Percentiles rank a stretch among this genome's conserved stretches.
phyloP scores from a whole-genome alignment of 345 rosid species.

The Ailanthus altissimus region DNA sequence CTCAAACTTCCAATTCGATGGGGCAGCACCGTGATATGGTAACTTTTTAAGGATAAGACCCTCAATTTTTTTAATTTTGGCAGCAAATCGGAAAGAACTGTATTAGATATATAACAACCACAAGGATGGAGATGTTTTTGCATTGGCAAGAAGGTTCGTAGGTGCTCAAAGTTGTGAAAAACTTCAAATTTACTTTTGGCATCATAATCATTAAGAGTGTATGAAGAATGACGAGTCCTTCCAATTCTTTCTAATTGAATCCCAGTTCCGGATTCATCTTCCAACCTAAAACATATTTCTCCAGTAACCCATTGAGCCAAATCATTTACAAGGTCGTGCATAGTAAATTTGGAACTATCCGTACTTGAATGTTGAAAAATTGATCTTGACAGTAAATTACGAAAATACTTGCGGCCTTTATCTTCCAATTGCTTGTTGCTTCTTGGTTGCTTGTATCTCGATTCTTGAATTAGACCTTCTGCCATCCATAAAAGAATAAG shows the following conservation, averaged over 20 bases:
- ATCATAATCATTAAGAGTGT: background rate
- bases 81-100: background rate
- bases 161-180: background rate
- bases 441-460: background rate
- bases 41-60: background rate
- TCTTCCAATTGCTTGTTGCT: background rate
- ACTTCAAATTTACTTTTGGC: background rate
- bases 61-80: background rate
- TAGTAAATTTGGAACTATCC: too few relatives aligned
- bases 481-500: constrained; percentile 31
- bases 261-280: background rate
- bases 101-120: background rate
- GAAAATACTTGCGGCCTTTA: background rate
- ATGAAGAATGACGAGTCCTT: constrained; percentile 3
- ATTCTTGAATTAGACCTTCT: constrained; percentile 36
- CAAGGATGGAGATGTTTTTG: background rate
- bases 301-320: background rate
- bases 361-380: constrained; percentile 3
- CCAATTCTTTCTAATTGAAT: background rate
- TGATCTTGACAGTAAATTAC: background rate
- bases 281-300: background rate
- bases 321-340: background rate
- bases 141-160: background rate
- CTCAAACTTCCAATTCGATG: background rate
- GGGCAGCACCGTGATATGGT: background rate